Conservation (phyloP, 2,329 filamentous ascomycete species). For the Pestalotiopsis sp. region DNA sequence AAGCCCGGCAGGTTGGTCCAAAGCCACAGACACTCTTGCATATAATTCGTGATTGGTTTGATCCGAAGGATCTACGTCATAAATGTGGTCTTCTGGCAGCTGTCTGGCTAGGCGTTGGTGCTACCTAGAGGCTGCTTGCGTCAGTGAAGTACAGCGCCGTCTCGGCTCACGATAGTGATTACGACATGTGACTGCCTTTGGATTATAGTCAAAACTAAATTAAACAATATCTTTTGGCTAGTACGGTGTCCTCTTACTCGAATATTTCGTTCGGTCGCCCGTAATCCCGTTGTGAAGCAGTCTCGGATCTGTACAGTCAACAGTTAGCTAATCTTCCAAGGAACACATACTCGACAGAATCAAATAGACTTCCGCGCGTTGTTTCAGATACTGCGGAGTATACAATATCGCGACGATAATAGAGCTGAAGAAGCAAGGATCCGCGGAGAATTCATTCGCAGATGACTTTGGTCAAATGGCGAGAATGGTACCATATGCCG, state of each 20-base stretch:
- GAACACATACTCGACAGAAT: too few species aligned
- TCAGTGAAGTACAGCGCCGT: not conserved
- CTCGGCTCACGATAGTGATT: not conserved
- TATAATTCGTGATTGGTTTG: not conserved
- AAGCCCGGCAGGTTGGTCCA: not conserved
- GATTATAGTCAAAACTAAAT: not conserved
- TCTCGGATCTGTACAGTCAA: too few species aligned
- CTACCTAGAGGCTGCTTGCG: not conserved
- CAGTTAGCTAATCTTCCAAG: too few species aligned
- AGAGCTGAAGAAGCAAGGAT: not conserved
- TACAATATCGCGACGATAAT: not conserved
- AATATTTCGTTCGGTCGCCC: not conserved
- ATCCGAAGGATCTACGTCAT: not conserved
- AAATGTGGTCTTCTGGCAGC: not conserved
- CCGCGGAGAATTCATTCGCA: not conserved
- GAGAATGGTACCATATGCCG: not conserved
- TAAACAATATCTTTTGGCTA: not conserved
- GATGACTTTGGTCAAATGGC: not conserved
- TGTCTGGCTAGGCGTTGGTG: not conserved
- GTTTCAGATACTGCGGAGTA: too few species aligned
- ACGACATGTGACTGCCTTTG: not conserved
- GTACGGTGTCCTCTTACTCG: not conserved
- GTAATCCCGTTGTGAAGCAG: too few species aligned
- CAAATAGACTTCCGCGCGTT: too few species aligned
- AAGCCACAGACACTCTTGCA: not conserved